Evolutionary conservation across 2,329 filamentous ascomycete species (phyloP), one percentile per base, ranked within the genome.

Genomic region (Teratosphaeria destructans): DNA sequence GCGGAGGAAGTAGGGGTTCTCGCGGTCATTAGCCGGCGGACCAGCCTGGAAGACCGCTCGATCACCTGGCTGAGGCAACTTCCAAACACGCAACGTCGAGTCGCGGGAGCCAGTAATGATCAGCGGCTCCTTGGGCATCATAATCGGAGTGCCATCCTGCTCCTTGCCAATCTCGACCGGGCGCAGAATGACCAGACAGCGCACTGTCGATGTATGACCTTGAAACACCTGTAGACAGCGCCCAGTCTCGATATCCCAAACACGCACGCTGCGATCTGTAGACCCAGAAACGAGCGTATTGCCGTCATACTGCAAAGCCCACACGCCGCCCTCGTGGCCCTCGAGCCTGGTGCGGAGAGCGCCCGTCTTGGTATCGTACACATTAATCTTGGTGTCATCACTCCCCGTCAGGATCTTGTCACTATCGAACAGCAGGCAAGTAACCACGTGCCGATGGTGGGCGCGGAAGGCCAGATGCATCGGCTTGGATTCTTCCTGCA

Each of bases 321-420:
- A 99, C 1, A 99, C 94, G 54, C 94, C 94, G 37, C 94, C 94
- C 73, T 99, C 94, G 67, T 99, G 94, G 1, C 94, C 94, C 68
- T 92, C 87, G 2, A 99, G 83, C 64, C 88, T 90, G 69, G 85
- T 90, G 55, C 89, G 84, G 39, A 96, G 77, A 64, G 88, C 88
- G 60, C 94, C 94, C 0, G 92, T 96, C 76, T 94, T 95, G 12
- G 94, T 97, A 71, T 97, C 92, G 73, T 97, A 99, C 35, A 99
- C 91, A 68, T 99, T 92, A 68, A 99, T 99, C 63, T 96, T 86
- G 3, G 92, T 96, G 71, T 99, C 94, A 72, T 99, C 94, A 70
- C 93, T 97, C 29, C 94, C 94, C 1, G 94, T 99, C 66, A 99
- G 82, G 66, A 99, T 96, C 76, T 97, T 97, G 78, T 99, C 92